Evolutionary conservation across 1,284 basidiomycete species (phyloP).

Genomic region (Pseudozyma pruni): DNA sequence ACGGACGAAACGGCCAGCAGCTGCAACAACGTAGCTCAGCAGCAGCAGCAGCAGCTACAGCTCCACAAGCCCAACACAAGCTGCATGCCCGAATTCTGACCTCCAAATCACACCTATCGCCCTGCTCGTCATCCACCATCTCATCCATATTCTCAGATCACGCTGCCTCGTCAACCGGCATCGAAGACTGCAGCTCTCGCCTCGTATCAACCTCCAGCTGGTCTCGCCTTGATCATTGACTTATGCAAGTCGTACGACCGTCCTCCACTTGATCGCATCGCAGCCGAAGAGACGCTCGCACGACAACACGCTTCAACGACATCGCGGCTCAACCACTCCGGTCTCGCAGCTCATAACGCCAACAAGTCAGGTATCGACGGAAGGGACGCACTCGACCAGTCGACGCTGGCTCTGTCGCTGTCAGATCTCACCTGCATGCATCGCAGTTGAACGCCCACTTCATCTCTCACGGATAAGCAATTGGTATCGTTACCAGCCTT

Average conservation of each 20-base stretch:
- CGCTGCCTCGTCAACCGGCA: neutral
- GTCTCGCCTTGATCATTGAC: neutral
- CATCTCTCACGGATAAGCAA: too few species aligned
- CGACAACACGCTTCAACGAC: neutral
- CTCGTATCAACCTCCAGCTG: too few species aligned
- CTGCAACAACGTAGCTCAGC: too few species aligned
- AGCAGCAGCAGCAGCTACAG: too few species aligned
- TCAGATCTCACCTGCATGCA: neutral
- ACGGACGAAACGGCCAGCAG: constrained; percentile 15
- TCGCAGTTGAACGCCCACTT: neutral
- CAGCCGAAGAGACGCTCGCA: neutral
- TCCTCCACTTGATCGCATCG: constrained; percentile 13
- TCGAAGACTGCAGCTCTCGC: neutral
- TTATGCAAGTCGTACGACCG: constrained; percentile 12
- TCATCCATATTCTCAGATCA: neutral
- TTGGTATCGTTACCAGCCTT: neutral
- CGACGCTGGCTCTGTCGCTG: too few species aligned
- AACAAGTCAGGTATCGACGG: too few species aligned
- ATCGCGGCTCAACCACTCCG: too few species aligned
- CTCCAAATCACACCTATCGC: constrained; percentile 6
- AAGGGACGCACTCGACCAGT: too few species aligned
- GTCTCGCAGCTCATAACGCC: too few species aligned
- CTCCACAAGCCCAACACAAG: constrained; percentile 2
- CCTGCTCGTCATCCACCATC: constrained; percentile 1
- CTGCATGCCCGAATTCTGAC: constrained; percentile 9